These are phyloP conservation scores for Brasilioporus rufonigricans DNA, from an alignment of 768 basidiomycete species.

Conservation along the genomic window DNA sequence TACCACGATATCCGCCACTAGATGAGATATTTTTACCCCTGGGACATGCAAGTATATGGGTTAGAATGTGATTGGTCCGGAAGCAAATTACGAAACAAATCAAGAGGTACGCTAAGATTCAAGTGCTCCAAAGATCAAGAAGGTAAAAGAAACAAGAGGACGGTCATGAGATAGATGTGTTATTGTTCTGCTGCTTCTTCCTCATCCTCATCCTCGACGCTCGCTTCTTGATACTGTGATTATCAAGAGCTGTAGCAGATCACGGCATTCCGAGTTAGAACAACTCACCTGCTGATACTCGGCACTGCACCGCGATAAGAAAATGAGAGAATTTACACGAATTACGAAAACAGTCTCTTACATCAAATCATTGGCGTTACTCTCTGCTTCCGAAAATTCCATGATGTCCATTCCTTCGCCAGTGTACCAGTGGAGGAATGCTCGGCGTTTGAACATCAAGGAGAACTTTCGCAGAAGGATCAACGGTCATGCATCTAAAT, in stretches of 20 bases:
- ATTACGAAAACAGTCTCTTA: constrained; percentile 38
- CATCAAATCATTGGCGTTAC: constrained; percentile 78
- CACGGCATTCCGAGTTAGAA: neutral
- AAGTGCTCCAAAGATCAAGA: constrained; percentile 1
- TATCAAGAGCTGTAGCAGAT: neutral
- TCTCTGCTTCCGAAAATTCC: constrained; percentile 88
- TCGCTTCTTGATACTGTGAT: constrained; percentile 61
- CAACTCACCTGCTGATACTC: constrained; percentile 81
- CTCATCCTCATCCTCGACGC: constrained; percentile 40
- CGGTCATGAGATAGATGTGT: neutral
- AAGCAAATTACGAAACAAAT: constrained; percentile 21
- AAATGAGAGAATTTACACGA: constrained; percentile 1
- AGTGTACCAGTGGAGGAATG: constrained; percentile 90
- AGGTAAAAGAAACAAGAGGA: neutral
- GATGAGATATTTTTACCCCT: neutral
- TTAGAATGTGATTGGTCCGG: constrained; percentile 8
- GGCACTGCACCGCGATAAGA: constrained; percentile 44
- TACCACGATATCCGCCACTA: neutral
- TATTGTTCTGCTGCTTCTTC: constrained; percentile 34
- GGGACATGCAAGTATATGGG: neutral
- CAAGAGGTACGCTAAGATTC: constrained; percentile 15
- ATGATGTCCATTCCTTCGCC: constrained; percentile 86
- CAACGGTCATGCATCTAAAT: neutral
- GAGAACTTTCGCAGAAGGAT: constrained; percentile 49
- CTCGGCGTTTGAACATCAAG: constrained; percentile 78